Percentiles rank a stretch among this genome's conserved stretches.
Conservation (phyloP, 768 basidiomycete genomes). For the Asterophora parasitica region DNA sequence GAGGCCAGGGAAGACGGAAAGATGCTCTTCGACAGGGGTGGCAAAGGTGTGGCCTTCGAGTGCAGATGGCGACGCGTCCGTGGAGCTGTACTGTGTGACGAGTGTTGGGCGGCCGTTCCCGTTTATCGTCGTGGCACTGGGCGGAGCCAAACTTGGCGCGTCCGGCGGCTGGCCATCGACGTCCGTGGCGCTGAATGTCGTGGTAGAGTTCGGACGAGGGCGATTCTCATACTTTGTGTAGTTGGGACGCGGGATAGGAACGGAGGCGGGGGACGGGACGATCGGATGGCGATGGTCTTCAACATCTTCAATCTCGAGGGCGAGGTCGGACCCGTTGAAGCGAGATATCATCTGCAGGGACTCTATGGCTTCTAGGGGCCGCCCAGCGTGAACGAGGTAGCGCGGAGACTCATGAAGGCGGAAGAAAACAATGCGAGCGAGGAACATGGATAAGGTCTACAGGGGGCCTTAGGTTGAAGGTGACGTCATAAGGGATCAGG, state of each 20-base stretch:
- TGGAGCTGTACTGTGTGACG: constrained; percentile 31
- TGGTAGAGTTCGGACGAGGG: constrained; percentile 25
- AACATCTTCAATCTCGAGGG: constrained; percentile 70
- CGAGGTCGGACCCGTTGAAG: constrained; percentile 75
- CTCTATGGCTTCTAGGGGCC: constrained; percentile 78
- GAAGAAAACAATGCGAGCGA: constrained; percentile 86
- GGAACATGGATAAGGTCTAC: constrained; percentile 85
- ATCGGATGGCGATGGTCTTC: constrained; percentile 33
- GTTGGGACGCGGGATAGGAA: constrained; percentile 4
- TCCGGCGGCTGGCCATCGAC: constrained; percentile 20
- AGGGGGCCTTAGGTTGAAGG: constrained; percentile 1
- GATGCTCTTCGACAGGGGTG: constrained; percentile 20
- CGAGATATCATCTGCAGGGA: constrained; percentile 79
- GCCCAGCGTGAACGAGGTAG: constrained; percentile 85
- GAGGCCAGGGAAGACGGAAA: constrained; percentile 16
- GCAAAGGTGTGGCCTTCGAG: constrained; percentile 26
- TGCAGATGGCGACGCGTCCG: constrained; percentile 24
- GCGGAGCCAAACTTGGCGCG: not conserved
- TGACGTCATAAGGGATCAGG: not conserved
- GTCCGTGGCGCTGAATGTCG: constrained; percentile 29
- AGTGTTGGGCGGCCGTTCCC: constrained; percentile 11
- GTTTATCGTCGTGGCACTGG: not conserved
- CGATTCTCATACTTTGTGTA: constrained; percentile 6
- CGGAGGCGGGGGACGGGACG: constrained; percentile 5
- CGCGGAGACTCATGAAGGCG: constrained; percentile 91